These are phyloP conservation scores for Oleoguttula mirabilis DNA, from an alignment of 495 filamentous ascomycete genomes.

Conservation along the genomic window DNA sequence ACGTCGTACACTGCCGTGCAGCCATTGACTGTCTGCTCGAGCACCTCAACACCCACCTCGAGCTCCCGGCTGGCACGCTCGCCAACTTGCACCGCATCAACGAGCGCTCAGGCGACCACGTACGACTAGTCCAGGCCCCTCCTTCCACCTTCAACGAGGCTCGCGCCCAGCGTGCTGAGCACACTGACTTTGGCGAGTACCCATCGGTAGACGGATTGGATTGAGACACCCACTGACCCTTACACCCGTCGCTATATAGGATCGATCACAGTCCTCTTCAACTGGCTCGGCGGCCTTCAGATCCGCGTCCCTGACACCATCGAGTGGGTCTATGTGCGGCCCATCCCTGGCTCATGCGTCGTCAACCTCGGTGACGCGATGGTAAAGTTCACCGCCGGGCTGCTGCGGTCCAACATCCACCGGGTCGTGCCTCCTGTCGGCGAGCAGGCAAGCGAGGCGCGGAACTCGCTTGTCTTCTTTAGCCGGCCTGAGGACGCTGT, in stretches of 20 bases:
- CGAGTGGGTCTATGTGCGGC: constrained; percentile 47
- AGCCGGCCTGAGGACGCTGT: constrained; percentile 47
- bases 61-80: constrained; percentile 11
- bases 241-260: too few relatives aligned
- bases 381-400: constrained; percentile 49
- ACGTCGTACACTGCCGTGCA: constrained; percentile 11
- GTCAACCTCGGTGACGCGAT: constrained; percentile 57
- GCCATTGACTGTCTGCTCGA: constrained; percentile 15
- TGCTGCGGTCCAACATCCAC: constrained; percentile 51
- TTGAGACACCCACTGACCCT: too few relatives aligned
- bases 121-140: constrained; percentile 40
- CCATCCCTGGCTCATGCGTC: constrained; percentile 45
- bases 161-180: constrained; percentile 4
- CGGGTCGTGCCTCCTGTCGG: constrained; percentile 48
- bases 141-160: constrained; percentile 17
- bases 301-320: constrained; percentile 34
- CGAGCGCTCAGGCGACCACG: constrained; percentile 32
- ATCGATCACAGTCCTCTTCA: constrained; percentile 50
- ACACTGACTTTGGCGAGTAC: constrained; percentile 36
- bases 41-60: constrained; percentile 12
- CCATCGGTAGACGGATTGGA: too few relatives aligned
- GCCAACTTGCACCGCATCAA: constrained; percentile 28
- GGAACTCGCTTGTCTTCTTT: constrained; percentile 54
- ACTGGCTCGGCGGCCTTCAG: constrained; percentile 48
- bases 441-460: constrained; percentile 35